Evolutionary conservation across 805 yeast species (phyloP), one percentile per base, ranked within the genome.

Genomic region (Saccharomycopsis fodiens): DNA sequence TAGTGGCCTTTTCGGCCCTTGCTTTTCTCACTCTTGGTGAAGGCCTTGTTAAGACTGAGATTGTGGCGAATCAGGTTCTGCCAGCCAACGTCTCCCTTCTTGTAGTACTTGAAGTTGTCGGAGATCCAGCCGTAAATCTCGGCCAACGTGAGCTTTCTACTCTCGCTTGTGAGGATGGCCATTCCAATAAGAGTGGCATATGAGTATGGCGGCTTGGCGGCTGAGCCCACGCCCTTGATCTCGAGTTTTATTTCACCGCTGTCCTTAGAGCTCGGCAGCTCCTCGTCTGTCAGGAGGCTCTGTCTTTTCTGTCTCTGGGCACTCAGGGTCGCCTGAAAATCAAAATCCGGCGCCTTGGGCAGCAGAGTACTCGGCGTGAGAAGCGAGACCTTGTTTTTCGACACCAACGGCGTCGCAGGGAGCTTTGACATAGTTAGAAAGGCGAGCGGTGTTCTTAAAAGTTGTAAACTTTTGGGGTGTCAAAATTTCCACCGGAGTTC

Each of bases 11-110:
- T 85, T 5, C 91, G 88, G 65, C 84, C 94, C 54, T 84, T 82
- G 10, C 96, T 89, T 61, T 89, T 83, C 54, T 85, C 95, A 19
- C 93, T 82, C 64, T 91, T 91, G 41, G 83, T 72, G 59, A 91
- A 91, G 0, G 97, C 96, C 59, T 93, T 93, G 64, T 91, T 93
- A 55, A 91, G 72, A 10, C 96, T 87, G 25, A 91, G 68, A 55
- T 93, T 91, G 64, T 91, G 98, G 51, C 98, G 79, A 52, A 91
- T 93, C 29, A 96, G 89, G 65, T 91, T 91, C 64, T 91, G 97
- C 98, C 98, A 91, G 22, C 97, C 96, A 8, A 86, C 83, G 55
- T 87, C 95, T 48, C 85, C 83, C 52, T 76, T 78, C 52, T 80
- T 78, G 64, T 93, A 93, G 60, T 82, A 91, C 51, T 72, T 75